These are phyloP conservation scores for Clonostachys sp. DNA, from an alignment of 2,329 filamentous ascomycete genomes.

Conservation along the genomic window DNA sequence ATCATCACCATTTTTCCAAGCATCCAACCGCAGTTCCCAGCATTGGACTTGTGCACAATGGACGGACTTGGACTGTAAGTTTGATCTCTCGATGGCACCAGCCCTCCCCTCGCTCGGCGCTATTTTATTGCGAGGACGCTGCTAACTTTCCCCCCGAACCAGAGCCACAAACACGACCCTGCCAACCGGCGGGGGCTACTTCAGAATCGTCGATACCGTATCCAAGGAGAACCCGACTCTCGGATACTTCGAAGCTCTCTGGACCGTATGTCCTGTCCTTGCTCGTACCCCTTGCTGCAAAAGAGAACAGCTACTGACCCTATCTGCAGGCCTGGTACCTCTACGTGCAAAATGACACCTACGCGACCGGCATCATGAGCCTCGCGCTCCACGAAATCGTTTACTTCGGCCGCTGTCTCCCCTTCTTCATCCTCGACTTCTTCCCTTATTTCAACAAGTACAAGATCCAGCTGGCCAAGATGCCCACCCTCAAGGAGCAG, in stretches of 20 bases:
- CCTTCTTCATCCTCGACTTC: conserved; percentile 87
- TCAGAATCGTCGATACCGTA: conserved; percentile 57
- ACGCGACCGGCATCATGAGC: conserved; percentile 96
- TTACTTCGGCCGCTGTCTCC: conserved; percentile 88
- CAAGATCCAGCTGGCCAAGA: conserved; percentile 89
- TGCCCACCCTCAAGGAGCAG: conserved; percentile 86
- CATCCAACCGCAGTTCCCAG: too few species aligned
- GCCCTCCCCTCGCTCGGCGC: too few species aligned
- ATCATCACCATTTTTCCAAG: too few species aligned
- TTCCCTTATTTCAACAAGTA: conserved; percentile 87
- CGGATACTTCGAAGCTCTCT: conserved; percentile 81
- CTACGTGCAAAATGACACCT: conserved; percentile 95
- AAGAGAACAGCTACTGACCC: not conserved
- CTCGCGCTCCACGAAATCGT: conserved; percentile 91
- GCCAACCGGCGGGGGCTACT: conserved; percentile 33
- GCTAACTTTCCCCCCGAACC: too few species aligned
- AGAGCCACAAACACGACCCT: too few species aligned
- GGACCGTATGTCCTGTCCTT: conserved; percentile 59
- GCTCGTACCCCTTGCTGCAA: not conserved
- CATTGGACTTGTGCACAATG: too few species aligned
- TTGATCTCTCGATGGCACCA: too few species aligned
- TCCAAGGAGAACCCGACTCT: conserved; percentile 77
- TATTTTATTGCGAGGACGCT: too few species aligned
- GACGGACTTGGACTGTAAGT: too few species aligned
- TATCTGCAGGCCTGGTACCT: conserved; percentile 76